phyloP scores from a whole-genome alignment of 257 asterid genomes.

The Lycium ferocissimum region DNA sequence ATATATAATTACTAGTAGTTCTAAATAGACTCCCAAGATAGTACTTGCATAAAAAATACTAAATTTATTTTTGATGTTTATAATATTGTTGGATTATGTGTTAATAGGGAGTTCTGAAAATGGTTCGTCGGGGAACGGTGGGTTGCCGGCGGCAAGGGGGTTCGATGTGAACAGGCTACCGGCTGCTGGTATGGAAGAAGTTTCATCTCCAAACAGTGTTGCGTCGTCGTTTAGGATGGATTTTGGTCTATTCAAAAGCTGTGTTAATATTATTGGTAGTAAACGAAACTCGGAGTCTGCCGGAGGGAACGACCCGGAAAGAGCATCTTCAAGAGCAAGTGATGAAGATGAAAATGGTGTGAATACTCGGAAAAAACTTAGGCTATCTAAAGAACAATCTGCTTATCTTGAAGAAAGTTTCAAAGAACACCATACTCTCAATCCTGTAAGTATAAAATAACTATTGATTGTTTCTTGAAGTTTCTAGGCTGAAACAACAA shows the following conservation, averaged over 20 bases:
- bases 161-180: constrained; percentile 60
- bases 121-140: constrained; percentile 45
- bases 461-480: no score
- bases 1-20: neutral
- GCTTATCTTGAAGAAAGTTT: constrained; percentile 88
- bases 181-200: constrained; percentile 52
- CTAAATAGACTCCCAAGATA: no score
- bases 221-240: constrained; percentile 62
- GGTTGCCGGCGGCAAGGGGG: constrained; percentile 50
- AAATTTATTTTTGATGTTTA: neutral
- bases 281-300: constrained; percentile 26
- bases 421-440: constrained; percentile 78
- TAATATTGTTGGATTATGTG: neutral
- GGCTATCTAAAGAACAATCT: constrained; percentile 82
- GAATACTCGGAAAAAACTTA: constrained; percentile 68
- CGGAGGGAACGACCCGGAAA: constrained; percentile 56
- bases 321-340: constrained; percentile 58
- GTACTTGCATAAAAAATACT: no score
- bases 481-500: neutral
- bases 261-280: constrained; percentile 32
- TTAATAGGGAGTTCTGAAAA: constrained; percentile 75
- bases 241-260: constrained; percentile 46
- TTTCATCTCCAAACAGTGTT: constrained; percentile 68
- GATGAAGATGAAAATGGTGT: constrained; percentile 77
- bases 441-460: constrained; percentile 62